Evolutionary conservation across 768 basidiomycete genomes (phyloP).

Genomic region (Mycena pura): DNA sequence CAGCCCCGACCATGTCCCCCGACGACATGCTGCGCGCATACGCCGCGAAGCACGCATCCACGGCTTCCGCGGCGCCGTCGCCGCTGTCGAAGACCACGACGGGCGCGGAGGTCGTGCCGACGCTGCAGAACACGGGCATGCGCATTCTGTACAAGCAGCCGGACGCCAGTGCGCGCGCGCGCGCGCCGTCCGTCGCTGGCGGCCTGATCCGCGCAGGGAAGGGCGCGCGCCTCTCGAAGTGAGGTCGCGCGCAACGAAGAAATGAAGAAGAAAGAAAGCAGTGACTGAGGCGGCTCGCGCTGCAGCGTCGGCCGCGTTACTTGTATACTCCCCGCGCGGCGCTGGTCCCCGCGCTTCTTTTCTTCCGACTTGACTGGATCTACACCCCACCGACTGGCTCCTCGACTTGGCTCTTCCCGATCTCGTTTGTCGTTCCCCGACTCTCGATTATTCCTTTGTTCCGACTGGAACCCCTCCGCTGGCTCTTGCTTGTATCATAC

Average conservation of each 20-base stretch:
- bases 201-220: conserved; percentile 3
- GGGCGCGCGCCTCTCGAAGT: not conserved
- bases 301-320: not conserved
- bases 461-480: no score
- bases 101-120: conserved; percentile 10
- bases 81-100: not conserved
- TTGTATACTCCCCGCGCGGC: not conserved
- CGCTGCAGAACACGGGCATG: conserved; percentile 14
- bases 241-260: not conserved
- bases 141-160: conserved; percentile 18
- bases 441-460: no score
- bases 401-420: not conserved
- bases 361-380: not conserved
- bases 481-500: no score
- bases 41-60: conserved; percentile 51
- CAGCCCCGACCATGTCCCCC: conserved; percentile 55
- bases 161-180: not conserved
- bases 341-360: not conserved
- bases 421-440: not conserved
- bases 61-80: not conserved
- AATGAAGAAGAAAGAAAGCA: not conserved
- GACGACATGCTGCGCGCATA: conserved; percentile 83
- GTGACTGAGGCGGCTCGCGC: no score
- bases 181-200: not conserved
- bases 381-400: not conserved